These are phyloP conservation scores for Malbranchea zuffiana DNA, from an alignment of 2,329 filamentous ascomycete species.

Conservation along the genomic window DNA sequence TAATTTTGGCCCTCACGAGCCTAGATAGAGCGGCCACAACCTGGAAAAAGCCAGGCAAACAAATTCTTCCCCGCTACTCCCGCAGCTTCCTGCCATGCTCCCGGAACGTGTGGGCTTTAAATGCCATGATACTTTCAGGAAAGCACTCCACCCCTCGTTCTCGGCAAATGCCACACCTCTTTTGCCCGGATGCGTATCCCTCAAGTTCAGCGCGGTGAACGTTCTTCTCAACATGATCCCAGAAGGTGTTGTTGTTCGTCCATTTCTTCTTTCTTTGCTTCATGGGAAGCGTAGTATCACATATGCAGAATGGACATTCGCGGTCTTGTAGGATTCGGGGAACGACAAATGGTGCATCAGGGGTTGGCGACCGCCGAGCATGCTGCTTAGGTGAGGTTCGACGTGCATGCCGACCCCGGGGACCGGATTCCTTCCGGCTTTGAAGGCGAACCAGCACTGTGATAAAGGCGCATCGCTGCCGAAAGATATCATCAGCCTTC, in stretches of 20 bases:
- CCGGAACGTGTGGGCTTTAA: slow-evolving; percentile 3
- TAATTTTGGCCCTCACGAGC: no score
- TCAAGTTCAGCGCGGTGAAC: slow-evolving; percentile 13
- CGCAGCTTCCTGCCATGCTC: no score
- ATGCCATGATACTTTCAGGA: slow-evolving; percentile 3
- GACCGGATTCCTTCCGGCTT: not conserved
- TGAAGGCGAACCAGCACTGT: not conserved
- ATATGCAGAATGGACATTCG: slow-evolving; percentile 15
- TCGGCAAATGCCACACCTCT: slow-evolving; percentile 4
- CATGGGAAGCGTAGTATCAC: slow-evolving; percentile 8
- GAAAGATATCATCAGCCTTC: not conserved
- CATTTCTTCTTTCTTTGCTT: slow-evolving; percentile 11
- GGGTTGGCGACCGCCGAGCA: no score
- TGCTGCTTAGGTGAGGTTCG: no score
- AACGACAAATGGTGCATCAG: no score
- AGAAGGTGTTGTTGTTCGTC: slow-evolving; percentile 15
- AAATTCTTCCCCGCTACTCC: no score
- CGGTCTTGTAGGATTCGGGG: slow-evolving; percentile 7
- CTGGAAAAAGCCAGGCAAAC: no score
- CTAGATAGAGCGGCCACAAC: no score
- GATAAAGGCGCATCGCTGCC: not conserved
- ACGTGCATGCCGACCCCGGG: no score
- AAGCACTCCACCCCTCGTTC: not conserved
- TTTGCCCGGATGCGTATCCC: slow-evolving; percentile 9
- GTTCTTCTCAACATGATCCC: slow-evolving; percentile 15